Percentiles rank a stretch among this genome's conserved stretches.
These are phyloP conservation scores for Discostella stelligeroides DNA, from an alignment of 108 stramenopile species.

Conservation along the genomic window DNA sequence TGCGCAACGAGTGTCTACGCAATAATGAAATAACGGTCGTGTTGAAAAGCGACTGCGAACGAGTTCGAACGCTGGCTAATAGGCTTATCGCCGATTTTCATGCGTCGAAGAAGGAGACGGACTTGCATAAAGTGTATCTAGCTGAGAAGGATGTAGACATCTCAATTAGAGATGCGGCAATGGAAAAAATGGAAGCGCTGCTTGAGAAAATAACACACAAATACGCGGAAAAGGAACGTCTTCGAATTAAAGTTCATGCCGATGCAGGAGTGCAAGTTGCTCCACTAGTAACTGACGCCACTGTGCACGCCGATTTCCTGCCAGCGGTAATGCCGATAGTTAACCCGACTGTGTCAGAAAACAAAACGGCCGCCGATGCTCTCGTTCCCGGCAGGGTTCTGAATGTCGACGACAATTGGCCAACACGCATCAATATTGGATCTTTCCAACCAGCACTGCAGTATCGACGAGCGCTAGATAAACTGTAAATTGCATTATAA, in stretches of 20 bases:
- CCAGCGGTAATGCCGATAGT: background rate
- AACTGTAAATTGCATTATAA: background rate
- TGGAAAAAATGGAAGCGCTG: slow-evolving; percentile 32
- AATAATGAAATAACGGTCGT: slow-evolving; percentile 15
- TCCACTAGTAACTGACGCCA: slow-evolving; percentile 15
- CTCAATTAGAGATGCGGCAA: slow-evolving; percentile 28
- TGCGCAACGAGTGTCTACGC: slow-evolving; percentile 21
- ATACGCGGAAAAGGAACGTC: slow-evolving; percentile 44
- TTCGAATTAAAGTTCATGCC: slow-evolving; percentile 30
- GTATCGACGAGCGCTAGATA: slow-evolving; percentile 25
- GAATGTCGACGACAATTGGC: slow-evolving; percentile 32
- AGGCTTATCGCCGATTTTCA: slow-evolving; percentile 22
- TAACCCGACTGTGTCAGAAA: background rate
- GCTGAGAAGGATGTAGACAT: slow-evolving; percentile 22
- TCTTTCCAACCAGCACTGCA: slow-evolving; percentile 5
- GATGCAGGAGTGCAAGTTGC: slow-evolving; percentile 36
- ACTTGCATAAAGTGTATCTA: background rate
- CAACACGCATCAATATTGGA: slow-evolving; percentile 10
- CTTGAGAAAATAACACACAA: slow-evolving; percentile 41
- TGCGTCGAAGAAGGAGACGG: slow-evolving; percentile 4
- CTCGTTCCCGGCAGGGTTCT: slow-evolving; percentile 49
- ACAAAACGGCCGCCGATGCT: slow-evolving; percentile 13
- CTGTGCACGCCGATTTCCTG: slow-evolving; percentile 40
- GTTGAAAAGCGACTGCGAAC: slow-evolving; percentile 14
- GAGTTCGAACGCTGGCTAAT: background rate